These are phyloP conservation scores for Zygoascus bituminiphila DNA, from an alignment of 805 yeast genomes.

Conservation along the genomic window DNA sequence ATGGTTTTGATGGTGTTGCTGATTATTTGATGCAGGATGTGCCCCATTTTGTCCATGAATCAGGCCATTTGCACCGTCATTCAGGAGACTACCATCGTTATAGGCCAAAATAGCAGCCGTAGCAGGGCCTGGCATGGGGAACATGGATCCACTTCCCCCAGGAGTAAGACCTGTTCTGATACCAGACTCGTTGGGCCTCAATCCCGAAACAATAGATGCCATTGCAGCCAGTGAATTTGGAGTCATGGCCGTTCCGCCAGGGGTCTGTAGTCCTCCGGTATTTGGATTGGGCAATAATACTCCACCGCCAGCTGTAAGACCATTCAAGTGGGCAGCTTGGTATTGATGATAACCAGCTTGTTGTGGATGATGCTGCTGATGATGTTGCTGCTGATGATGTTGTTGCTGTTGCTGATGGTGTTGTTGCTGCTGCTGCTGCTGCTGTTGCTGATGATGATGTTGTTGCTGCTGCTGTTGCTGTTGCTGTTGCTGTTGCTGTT, in stretches of 20 bases:
- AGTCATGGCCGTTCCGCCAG: slow-evolving; percentile 3
- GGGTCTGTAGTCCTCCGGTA: slow-evolving; percentile 1
- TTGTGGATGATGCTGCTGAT: not conserved
- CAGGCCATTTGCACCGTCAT: not conserved
- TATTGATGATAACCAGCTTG: not conserved
- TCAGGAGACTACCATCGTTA: slow-evolving; percentile 2
- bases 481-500: slow-evolving; percentile 19
- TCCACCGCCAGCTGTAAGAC: not conserved
- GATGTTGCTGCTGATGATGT: slow-evolving; percentile 38
- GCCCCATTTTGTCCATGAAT: not conserved
- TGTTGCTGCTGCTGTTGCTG: slow-evolving; percentile 35
- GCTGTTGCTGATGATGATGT: slow-evolving; percentile 14
- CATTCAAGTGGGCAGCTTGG: not conserved
- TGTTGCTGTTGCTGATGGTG: slow-evolving; percentile 7
- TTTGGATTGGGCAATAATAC: not conserved
- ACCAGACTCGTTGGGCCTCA: slow-evolving; percentile 10
- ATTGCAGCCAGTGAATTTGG: slow-evolving; percentile 3
- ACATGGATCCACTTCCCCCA: slow-evolving; percentile 29
- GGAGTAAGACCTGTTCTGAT: slow-evolving; percentile 37
- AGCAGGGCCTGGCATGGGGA: slow-evolving; percentile 31
- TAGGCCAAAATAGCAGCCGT: slow-evolving; percentile 30
- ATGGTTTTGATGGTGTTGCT: too few relatives aligned
- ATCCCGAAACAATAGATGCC: slow-evolving; percentile 1
- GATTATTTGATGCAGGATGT: not conserved
- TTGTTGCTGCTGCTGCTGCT: slow-evolving; percentile 23